Conservation (phyloP, 73 alveolate genomes). For the Breviolum minutum region DNA sequence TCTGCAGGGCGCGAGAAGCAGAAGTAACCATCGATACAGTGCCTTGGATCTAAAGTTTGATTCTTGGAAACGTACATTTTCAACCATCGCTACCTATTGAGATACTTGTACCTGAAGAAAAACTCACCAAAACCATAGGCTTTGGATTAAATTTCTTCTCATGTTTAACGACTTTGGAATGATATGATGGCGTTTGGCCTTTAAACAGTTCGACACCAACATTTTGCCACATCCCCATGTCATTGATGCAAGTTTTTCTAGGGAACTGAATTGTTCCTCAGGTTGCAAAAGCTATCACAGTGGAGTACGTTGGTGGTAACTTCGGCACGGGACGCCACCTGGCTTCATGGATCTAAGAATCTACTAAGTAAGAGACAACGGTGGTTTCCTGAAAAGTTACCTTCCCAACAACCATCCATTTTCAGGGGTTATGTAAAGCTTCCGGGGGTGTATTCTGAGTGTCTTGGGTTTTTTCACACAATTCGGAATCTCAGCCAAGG, state of each 20-base stretch:
- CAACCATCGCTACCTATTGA: too few species aligned
- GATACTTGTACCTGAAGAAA: too few species aligned
- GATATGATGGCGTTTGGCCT: not conserved
- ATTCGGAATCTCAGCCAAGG: not conserved
- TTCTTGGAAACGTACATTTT: not conserved
- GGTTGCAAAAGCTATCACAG: conserved; percentile 80
- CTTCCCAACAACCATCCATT: not conserved
- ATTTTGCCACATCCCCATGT: not conserved
- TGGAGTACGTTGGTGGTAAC: conserved; percentile 79
- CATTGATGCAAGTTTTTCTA: not conserved
- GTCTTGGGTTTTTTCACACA: not conserved
- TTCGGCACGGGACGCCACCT: conserved; percentile 71
- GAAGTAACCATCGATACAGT: conserved; percentile 51
- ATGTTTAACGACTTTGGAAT: not conserved
- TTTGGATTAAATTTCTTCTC: too few species aligned
- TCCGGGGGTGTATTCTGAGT: not conserved
- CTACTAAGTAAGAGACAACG: not conserved
- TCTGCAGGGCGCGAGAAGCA: conserved; percentile 77
- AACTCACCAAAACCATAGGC: too few species aligned
- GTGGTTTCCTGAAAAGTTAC: not conserved
- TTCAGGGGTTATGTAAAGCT: not conserved
- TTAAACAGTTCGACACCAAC: too few species aligned
- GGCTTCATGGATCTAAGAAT: not conserved
- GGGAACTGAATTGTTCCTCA: not conserved
- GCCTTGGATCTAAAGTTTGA: not conserved